Evolutionary conservation across 352 stramenopile species (phyloP).

Genomic region (Blastocystis sp.): DNA sequence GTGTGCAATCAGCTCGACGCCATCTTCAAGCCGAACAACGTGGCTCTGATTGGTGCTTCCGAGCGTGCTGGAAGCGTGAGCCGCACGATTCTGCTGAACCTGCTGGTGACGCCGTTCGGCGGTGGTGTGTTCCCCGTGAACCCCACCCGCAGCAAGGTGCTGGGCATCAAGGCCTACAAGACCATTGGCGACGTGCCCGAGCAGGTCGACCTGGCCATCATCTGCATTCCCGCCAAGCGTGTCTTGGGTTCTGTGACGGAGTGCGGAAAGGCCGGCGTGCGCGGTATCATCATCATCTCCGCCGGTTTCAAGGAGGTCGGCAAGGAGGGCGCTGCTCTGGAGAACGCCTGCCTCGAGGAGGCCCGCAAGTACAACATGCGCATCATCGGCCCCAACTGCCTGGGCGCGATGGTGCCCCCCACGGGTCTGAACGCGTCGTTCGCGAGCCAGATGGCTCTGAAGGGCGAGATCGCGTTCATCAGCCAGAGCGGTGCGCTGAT

Average conservation of each 20-base stretch:
- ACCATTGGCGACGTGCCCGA: conserved; percentile 72
- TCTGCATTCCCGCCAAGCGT: conserved; percentile 72
- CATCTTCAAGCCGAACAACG: conserved; percentile 69
- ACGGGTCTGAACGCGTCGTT: conserved; percentile 73
- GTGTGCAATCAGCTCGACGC: conserved; percentile 40
- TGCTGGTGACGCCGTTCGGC: conserved; percentile 70
- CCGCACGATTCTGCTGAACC: conserved; percentile 72
- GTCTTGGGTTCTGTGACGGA: conserved; percentile 71
- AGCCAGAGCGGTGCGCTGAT: conserved; percentile 72
- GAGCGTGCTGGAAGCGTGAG: conserved; percentile 71
- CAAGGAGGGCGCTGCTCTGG: conserved; percentile 71
- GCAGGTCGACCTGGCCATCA: conserved; percentile 72
- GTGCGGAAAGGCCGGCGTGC: conserved; percentile 72
- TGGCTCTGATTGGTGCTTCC: conserved; percentile 73
- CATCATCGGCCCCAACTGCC: conserved; percentile 73
- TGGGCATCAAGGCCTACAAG: conserved; percentile 72
- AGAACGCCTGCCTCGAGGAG: conserved; percentile 71
- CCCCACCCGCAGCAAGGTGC: conserved; percentile 71
- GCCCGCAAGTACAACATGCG: conserved; percentile 71
- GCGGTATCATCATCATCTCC: conserved; percentile 73
- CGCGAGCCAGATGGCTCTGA: conserved; percentile 71
- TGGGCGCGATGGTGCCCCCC: conserved; percentile 72
- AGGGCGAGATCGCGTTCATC: conserved; percentile 72
- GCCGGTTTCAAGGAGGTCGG: conserved; percentile 74
- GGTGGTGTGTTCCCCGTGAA: conserved; percentile 73